Base-by-base conservation (phyloP, 2,329 filamentous ascomycete species). In the Claviceps maximensis region DNA sequence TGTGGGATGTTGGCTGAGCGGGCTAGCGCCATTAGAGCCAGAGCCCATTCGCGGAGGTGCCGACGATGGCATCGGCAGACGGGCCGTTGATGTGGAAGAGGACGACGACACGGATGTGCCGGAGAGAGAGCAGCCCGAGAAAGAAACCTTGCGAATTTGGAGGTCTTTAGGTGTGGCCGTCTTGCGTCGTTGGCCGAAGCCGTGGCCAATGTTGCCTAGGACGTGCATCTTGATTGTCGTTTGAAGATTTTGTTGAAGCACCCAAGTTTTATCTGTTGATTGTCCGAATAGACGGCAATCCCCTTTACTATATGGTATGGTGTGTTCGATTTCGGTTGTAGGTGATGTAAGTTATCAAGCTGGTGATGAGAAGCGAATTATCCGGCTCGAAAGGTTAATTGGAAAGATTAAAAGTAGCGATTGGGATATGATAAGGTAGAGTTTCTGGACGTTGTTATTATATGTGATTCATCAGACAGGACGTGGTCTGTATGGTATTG, bases 121-220 rank as follows among this genome's bases (percentile, higher is more conserved):
- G 8, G 65, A 66, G 52, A 70, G 64, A 1, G 68, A 70, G 51
- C 63, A 67, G 56, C 68, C 69, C 19, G 69, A 70, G 58, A 70
- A 68, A 46, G 68, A 71, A 48, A 71, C 58, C 60, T 71, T 71
- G 61, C 69, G 67, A 54, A 71, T 70, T 55, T 69, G 66, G 25
- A 71, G 63, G 51, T 69, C 63, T 48, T 66, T 62, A 36, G 68
- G 65, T 56, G 64, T 65, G 54, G 61, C 55, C 50, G 62, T 60
- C 60, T 68, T 69, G 56, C 67, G 65, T 58, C 66, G 61, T 50
- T 67, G 62, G 59, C 63, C 60, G 59, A 69, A 67, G 59, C 67
- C 61, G 57, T 65, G 63, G 54, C 61, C 54, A 27, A 55, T 55
- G 51, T 21, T 53, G 51, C 51, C 60, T 54, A 70, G 59, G 44